Evolutionary conservation across 345 rosid genomes (phyloP).

Genomic region (Ricinus communis): DNA sequence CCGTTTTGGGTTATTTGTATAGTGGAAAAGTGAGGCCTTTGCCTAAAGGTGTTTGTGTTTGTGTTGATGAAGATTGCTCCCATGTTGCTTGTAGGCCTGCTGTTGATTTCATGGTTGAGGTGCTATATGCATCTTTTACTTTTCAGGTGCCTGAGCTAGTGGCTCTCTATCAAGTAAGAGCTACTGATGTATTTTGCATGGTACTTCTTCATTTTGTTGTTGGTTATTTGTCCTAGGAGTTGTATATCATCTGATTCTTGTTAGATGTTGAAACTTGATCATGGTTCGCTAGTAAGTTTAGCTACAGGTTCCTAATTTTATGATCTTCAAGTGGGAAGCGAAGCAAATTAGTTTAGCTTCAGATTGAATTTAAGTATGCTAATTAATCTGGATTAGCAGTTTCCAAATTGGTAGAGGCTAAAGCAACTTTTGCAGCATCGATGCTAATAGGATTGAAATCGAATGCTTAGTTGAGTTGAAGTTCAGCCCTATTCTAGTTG

Average conservation of each 20-base stretch:
- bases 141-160: conserved; percentile 63
- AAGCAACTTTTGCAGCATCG: background rate
- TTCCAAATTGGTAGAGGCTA: background rate
- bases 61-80: conserved; percentile 66
- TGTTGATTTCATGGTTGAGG: conserved; percentile 61
- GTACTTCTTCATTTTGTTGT: background rate
- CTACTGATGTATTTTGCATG: background rate
- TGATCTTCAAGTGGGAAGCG: too few species aligned
- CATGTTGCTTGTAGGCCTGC: conserved; percentile 75
- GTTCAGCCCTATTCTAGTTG: background rate
- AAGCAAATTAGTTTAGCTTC: background rate
- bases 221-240: background rate
- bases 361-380: background rate
- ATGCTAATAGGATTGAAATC: background rate
- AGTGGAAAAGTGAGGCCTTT: conserved; percentile 62
- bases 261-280: conserved; percentile 3
- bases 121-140: conserved; percentile 65
- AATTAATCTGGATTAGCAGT: background rate
- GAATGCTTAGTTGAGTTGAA: background rate
- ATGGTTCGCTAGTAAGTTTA: background rate
- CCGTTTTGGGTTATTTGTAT: conserved; percentile 63
- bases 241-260: background rate
- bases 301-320: background rate
- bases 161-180: conserved; percentile 61
- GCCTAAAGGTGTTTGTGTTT: conserved; percentile 45